Conservation (phyloP, 192 early-diverging fungal species). For the Haplosporangium gracile region DNA sequence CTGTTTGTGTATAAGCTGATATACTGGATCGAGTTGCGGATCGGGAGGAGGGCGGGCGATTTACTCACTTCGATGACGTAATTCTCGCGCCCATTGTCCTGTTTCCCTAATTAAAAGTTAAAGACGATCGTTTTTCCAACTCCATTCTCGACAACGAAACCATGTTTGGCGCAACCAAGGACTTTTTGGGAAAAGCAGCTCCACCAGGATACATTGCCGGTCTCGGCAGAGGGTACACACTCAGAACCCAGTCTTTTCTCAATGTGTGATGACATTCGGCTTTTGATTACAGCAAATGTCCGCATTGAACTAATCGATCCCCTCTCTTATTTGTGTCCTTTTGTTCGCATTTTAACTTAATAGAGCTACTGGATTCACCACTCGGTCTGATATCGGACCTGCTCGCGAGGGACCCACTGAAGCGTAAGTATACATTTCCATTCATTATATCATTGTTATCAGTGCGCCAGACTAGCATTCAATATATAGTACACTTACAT, state of each 20-base stretch:
- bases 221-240: slow-evolving; percentile 83
- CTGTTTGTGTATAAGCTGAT: too few relatives aligned
- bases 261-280: background rate
- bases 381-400: slow-evolving; percentile 97
- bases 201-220: slow-evolving; percentile 98
- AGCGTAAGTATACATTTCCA: slow-evolving; percentile 42
- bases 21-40: too few relatives aligned
- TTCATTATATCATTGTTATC: background rate
- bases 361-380: slow-evolving; percentile 96
- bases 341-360: background rate
- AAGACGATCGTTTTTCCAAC: slow-evolving; percentile 4
- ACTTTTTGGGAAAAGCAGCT: slow-evolving; percentile 93
- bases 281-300: background rate
- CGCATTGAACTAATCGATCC: background rate
- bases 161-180: slow-evolving; percentile 80
- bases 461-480: background rate
- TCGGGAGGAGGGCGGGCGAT: too few relatives aligned
- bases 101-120: too few relatives aligned
- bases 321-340: background rate
- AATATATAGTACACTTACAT: background rate
- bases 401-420: slow-evolving; percentile 81
- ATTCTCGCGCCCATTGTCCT: too few relatives aligned
- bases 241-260: background rate
- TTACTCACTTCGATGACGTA: too few relatives aligned
- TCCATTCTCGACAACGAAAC: background rate